Percentiles rank a stretch among this genome's conserved stretches.
Conservation (phyloP, 2,329 filamentous ascomycete species). For the Cercospora canescens region DNA sequence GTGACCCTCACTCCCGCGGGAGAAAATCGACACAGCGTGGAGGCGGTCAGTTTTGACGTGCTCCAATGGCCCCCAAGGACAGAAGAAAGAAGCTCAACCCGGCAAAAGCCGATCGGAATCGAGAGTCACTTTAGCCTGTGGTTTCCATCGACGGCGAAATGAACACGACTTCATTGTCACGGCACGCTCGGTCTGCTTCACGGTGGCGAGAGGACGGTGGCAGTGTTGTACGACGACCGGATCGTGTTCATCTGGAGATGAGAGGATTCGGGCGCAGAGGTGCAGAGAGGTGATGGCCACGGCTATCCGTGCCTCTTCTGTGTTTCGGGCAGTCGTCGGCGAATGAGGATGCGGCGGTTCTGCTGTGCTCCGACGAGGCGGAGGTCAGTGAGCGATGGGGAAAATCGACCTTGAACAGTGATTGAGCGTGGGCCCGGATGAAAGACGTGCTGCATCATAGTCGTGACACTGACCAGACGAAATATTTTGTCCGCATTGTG, state of each 20-base stretch:
- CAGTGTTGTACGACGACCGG: neutral
- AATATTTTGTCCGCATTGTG: neutral
- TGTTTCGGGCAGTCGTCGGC: neutral
- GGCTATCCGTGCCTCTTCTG: neutral
- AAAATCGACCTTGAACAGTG: neutral
- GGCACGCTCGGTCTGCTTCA: neutral
- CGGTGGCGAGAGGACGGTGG: neutral
- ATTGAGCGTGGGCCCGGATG: neutral
- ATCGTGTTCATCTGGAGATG: neutral
- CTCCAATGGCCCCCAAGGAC: neutral
- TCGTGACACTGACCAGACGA: neutral
- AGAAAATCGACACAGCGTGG: neutral
- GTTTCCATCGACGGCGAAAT: neutral
- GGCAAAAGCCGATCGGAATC: conserved; percentile 6
- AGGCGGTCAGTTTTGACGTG: neutral
- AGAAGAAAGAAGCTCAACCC: neutral
- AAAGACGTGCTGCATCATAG: neutral
- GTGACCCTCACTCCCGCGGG: neutral
- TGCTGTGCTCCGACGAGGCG: neutral
- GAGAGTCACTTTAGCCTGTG: neutral
- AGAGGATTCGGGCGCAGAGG: neutral
- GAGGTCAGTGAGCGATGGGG: neutral
- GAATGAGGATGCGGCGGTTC: neutral
- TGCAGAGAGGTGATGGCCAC: neutral
- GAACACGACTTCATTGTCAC: neutral